These are phyloP conservation scores for Chaetomium strumarium DNA, from an alignment of 2,329 filamentous ascomycete species.

Conservation along the genomic window DNA sequence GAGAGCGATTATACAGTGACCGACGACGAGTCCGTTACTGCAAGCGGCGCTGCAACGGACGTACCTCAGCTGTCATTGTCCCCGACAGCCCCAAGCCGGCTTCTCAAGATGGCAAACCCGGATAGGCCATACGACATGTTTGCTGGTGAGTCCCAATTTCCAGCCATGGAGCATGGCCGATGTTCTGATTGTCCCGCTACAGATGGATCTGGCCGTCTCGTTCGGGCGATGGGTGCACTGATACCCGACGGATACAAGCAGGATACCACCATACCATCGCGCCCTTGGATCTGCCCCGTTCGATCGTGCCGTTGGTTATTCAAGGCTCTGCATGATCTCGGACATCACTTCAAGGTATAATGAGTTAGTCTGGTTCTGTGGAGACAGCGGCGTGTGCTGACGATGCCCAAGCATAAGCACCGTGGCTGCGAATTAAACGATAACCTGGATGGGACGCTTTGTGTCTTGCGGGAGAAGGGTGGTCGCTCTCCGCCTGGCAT, in stretches of 20 bases:
- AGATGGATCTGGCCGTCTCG: not conserved
- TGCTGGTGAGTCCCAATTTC: conserved; percentile 9
- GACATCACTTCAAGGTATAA: conserved; percentile 16
- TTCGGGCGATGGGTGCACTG: conserved; percentile 4
- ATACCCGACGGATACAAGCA: conserved; percentile 18
- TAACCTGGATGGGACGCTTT: conserved; percentile 20
- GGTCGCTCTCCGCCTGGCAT: not conserved
- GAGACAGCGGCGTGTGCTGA: not conserved
- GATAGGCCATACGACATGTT: conserved; percentile 19
- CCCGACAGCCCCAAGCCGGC: not conserved
- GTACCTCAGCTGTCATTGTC: not conserved
- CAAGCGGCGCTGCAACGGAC: no score
- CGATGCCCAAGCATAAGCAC: conserved; percentile 3
- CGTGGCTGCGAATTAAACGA: conserved; percentile 17
- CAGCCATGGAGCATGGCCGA: not conserved
- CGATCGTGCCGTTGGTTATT: conserved; percentile 18
- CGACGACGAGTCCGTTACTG: not conserved
- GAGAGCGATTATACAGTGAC: not conserved
- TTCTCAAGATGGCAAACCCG: conserved; percentile 12
- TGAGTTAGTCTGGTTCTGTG: not conserved
- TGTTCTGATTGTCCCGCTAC: not conserved
- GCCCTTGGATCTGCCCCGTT: conserved; percentile 22
- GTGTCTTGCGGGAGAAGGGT: not conserved
- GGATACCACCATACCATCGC: conserved; percentile 6
- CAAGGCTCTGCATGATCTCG: not conserved